These are phyloP conservation scores for Sindora glabra DNA, from an alignment of 306 rosid species.

Conservation along the genomic window DNA sequence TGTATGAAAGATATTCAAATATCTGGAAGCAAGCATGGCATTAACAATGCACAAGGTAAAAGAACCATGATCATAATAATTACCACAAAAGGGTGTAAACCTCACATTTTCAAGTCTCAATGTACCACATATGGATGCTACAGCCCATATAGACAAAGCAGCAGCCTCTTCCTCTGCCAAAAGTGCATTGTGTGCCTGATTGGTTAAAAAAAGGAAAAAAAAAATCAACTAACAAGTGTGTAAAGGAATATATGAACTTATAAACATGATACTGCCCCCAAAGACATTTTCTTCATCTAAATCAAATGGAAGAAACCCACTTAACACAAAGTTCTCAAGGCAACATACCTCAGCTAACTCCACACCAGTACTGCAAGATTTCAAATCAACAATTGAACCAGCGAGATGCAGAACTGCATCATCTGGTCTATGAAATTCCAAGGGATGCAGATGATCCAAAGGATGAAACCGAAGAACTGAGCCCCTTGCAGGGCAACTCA, in stretches of 20 bases:
- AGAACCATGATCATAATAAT: slow-evolving; percentile 3
- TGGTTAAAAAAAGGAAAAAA: slow-evolving; percentile 37
- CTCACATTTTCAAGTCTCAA: slow-evolving; percentile 91
- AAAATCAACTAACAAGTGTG: slow-evolving; percentile 3
- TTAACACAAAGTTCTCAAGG: background rate
- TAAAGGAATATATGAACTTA: background rate
- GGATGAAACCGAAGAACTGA: slow-evolving; percentile 65
- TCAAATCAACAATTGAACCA: slow-evolving; percentile 66
- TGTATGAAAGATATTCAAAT: background rate
- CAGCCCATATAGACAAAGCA: slow-evolving; percentile 87
- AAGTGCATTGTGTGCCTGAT: slow-evolving; percentile 71
- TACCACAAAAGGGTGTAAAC: slow-evolving; percentile 10
- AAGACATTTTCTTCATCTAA: slow-evolving; percentile 4
- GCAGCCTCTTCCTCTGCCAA: slow-evolving; percentile 88
- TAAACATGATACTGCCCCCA: background rate
- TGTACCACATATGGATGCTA: slow-evolving; percentile 90
- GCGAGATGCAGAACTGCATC: slow-evolving; percentile 32
- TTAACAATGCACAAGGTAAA: background rate
- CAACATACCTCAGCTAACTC: slow-evolving; percentile 63
- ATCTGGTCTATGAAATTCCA: slow-evolving; percentile 52
- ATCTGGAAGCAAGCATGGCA: slow-evolving; percentile 1
- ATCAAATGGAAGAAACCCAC: background rate
- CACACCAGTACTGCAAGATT: slow-evolving; percentile 53
- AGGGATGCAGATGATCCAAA: slow-evolving; percentile 51
- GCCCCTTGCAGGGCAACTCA: slow-evolving; percentile 59